A percentile compares a stretch with the other conserved stretches of the same genome.
Evolutionary conservation across 192 early-diverging fungal species (phyloP).

Genomic region (Radiomyces spectabilis): DNA sequence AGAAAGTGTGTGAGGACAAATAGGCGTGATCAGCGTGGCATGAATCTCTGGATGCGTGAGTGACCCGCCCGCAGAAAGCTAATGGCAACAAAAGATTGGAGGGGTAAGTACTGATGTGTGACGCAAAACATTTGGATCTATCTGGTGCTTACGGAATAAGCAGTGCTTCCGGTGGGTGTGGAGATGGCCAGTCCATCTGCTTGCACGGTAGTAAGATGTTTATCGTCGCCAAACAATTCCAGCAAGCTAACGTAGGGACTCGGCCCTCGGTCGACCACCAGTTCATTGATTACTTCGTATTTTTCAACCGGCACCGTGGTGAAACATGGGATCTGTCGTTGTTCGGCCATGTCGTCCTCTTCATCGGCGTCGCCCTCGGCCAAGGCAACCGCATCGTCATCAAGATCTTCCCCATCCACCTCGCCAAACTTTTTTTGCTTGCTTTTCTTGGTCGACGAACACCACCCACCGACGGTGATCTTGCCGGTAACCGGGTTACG

Average conservation of each 20-base stretch:
- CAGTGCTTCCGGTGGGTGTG: constrained; percentile 91
- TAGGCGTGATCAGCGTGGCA: constrained; percentile 88
- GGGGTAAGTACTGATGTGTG: not conserved
- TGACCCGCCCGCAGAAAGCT: constrained; percentile 88
- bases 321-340: constrained; percentile 39
- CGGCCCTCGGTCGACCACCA: constrained; percentile 92
- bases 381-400: constrained; percentile 4
- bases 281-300: constrained; percentile 91
- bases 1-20: constrained; percentile 89
- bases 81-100: constrained; percentile 2
- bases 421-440: constrained; percentile 23
- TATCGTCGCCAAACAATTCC: constrained; percentile 76
- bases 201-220: constrained; percentile 90
- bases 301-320: constrained; percentile 60
- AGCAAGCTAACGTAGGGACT: constrained; percentile 84
- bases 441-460: constrained; percentile 1
- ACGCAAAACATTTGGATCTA: too few species aligned
- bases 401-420: constrained; percentile 18
- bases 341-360: constrained; percentile 3
- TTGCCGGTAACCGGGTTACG: constrained; percentile 22
- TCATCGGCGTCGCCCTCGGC: not conserved
- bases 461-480: constrained; percentile 18
- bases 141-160: constrained; percentile 57
- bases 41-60: constrained; percentile 92
- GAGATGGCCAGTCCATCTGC: constrained; percentile 93